phyloP scores from a whole-genome alignment of 1,139 yeast genomes.

The Keqinozyma sinolaborantium region DNA sequence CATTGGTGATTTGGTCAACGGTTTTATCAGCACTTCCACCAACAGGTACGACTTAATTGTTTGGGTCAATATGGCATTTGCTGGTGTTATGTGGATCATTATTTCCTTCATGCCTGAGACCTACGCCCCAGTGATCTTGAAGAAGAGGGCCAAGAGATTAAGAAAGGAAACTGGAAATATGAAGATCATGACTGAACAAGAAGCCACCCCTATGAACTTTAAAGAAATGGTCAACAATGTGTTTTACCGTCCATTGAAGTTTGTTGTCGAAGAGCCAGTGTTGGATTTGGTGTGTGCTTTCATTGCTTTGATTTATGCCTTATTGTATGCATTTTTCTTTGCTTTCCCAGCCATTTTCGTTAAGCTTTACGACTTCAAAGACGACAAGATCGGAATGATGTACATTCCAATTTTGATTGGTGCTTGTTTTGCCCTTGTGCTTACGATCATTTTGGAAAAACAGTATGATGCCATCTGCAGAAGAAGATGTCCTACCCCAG shows the following conservation, averaged over 20 bases:
- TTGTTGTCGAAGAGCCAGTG: conserved; percentile 78
- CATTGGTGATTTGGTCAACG: conserved; percentile 85
- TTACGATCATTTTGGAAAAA: conserved; percentile 71
- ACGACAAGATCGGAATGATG: conserved; percentile 75
- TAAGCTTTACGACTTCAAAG: conserved; percentile 62
- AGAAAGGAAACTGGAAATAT: conserved; percentile 79
- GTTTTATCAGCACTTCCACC: conserved; percentile 73
- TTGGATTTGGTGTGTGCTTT: conserved; percentile 77
- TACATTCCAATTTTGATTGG: conserved; percentile 87
- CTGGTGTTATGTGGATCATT: conserved; percentile 75
- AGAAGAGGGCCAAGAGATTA: conserved; percentile 62
- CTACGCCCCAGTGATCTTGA: conserved; percentile 83
- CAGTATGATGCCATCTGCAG: conserved; percentile 50
- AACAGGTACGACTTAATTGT: conserved; percentile 66
- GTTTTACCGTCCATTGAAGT: conserved; percentile 70
- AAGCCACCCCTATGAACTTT: conserved; percentile 67
- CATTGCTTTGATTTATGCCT: conserved; percentile 82
- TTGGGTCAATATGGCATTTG: conserved; percentile 92
- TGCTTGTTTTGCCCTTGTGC: conserved; percentile 64
- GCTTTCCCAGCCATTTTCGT: conserved; percentile 79
- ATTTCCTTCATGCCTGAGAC: conserved; percentile 76
- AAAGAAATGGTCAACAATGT: conserved; percentile 64
- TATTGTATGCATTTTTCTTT: conserved; percentile 88
- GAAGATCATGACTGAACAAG: conserved; percentile 90
- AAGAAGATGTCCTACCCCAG: conserved; percentile 72